phyloP scores from a whole-genome alignment of 257 asterid species.

The Plectranthus barbatus region DNA sequence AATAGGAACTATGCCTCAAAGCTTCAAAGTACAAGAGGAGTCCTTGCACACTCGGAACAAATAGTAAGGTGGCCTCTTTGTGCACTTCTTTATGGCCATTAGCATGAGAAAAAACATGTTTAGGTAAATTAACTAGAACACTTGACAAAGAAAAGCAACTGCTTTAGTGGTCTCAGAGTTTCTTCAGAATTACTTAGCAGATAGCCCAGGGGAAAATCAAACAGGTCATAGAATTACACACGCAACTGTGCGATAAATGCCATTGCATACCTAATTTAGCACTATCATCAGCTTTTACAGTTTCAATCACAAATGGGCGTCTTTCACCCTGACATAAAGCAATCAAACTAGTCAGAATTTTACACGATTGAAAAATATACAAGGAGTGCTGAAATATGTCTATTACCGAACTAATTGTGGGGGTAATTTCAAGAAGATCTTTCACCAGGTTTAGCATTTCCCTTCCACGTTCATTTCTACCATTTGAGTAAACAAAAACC shows the following conservation, averaged over 20 bases:
- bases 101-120: too few species aligned
- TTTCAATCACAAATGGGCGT: constrained; percentile 80
- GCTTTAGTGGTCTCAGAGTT: too few species aligned
- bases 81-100: too few species aligned
- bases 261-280: constrained; percentile 73
- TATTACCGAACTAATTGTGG: constrained; percentile 67
- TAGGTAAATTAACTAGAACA: too few species aligned
- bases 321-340: constrained; percentile 64
- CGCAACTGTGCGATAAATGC: neutral
- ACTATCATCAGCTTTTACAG: constrained; percentile 91
- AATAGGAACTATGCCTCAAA: too few species aligned
- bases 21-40: too few species aligned
- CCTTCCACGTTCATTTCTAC: constrained; percentile 89
- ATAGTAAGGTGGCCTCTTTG: too few species aligned
- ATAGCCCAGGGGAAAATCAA: neutral
- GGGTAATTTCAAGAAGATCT: constrained; percentile 84
- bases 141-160: too few species aligned
- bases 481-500: constrained; percentile 19
- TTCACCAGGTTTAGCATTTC: constrained; percentile 90
- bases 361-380: neutral
- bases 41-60: too few species aligned
- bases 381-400: constrained; percentile 3
- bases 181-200: neutral
- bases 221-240: neutral
- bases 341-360: neutral